phyloP scores from a whole-genome alignment of 768 basidiomycete species.

The Psilocybe cubensis region DNA sequence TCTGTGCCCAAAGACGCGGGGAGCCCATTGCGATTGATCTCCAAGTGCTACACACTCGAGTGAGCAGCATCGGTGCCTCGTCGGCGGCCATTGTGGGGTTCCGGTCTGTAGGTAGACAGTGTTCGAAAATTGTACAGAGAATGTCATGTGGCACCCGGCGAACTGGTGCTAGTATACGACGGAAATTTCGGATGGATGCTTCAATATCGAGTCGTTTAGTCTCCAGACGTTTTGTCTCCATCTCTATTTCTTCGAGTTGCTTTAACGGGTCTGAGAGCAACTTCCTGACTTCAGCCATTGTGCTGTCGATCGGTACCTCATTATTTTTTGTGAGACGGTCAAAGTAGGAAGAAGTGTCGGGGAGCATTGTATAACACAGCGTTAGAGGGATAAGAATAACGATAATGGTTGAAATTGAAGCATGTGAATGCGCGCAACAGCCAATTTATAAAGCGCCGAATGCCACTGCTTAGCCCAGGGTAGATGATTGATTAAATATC shows the following conservation, averaged over 20 bases:
- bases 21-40: background rate
- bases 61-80: constrained; percentile 5
- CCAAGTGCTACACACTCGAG: constrained; percentile 2
- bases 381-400: too few species aligned
- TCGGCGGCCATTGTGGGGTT: background rate
- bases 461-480: too few species aligned
- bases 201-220: background rate
- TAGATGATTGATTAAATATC: too few species aligned
- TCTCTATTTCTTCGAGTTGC: background rate
- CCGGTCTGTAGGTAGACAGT: background rate
- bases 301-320: background rate
- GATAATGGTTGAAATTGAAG: too few species aligned
- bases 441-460: too few species aligned
- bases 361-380: too few species aligned
- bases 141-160: constrained; percentile 3
- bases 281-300: background rate
- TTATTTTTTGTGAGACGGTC: background rate
- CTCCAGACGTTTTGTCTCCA: background rate
- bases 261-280: background rate
- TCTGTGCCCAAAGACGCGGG: background rate
- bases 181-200: background rate
- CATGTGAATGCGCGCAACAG: too few species aligned
- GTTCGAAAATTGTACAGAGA: constrained; percentile 1
- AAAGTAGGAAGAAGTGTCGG: too few species aligned
- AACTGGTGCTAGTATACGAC: background rate